Conservation (phyloP, 23 red algal species). For the Gracilaria gracilis region DNA sequence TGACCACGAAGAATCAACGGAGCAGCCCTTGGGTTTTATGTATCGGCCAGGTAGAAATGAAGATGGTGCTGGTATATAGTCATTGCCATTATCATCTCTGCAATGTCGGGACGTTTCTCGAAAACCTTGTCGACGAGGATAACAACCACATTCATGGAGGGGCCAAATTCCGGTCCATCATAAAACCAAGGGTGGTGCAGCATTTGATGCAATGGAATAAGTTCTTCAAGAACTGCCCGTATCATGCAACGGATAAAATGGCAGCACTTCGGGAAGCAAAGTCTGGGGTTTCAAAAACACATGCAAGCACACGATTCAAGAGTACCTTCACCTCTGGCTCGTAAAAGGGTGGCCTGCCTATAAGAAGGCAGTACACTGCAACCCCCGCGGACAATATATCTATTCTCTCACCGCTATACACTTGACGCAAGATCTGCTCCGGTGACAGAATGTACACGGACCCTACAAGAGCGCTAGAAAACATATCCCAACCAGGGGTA, state of each 20-base stretch:
- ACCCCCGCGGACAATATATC: slow-evolving; percentile 97
- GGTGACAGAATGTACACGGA: slow-evolving; percentile 93
- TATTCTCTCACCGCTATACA: slow-evolving; percentile 93
- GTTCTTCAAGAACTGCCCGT: slow-evolving; percentile 68
- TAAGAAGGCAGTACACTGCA: slow-evolving; percentile 85
- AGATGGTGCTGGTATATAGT: slow-evolving; percentile 81
- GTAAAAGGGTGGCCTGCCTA: slow-evolving; percentile 95
- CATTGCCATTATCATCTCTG: slow-evolving; percentile 86
- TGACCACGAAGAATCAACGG: slow-evolving; percentile 63
- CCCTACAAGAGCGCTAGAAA: slow-evolving; percentile 88
- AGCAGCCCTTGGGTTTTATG: slow-evolving; percentile 61
- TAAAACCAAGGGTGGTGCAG: slow-evolving; percentile 88
- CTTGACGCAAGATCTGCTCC: slow-evolving; percentile 85
- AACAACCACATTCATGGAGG: slow-evolving; percentile 71
- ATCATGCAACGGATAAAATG: slow-evolving; percentile 92
- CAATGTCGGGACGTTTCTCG: slow-evolving; percentile 75
- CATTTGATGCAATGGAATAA: slow-evolving; percentile 66
- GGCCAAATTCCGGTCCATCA: slow-evolving; percentile 67
- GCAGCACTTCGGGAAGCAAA: slow-evolving; percentile 68
- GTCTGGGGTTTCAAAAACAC: slow-evolving; percentile 73
- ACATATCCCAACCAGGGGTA: slow-evolving; percentile 94
- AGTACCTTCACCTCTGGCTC: slow-evolving; percentile 77
- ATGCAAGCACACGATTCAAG: slow-evolving; percentile 73
- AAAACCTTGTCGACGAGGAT: slow-evolving; percentile 76
- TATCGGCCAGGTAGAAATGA: slow-evolving; percentile 79